Evolutionary conservation across 192 early-diverging fungal genomes (phyloP).

Genomic region (Powellomyces hirtus): DNA sequence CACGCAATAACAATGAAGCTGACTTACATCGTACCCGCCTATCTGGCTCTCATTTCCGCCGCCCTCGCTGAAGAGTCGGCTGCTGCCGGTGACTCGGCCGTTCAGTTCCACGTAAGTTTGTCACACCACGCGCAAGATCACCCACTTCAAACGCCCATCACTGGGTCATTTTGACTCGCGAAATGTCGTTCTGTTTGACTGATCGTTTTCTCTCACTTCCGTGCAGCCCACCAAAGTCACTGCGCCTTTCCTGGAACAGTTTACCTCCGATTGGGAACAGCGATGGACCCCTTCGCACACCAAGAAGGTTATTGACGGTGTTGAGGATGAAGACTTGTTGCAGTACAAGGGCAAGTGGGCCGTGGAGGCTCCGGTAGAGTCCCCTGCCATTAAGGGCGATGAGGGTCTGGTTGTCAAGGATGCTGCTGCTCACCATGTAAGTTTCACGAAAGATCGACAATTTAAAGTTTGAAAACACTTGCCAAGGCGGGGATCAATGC

Average conservation of each 20-base stretch:
- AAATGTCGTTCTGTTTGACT: neutral
- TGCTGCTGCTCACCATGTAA: slow-evolving; percentile 77
- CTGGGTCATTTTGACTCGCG: neutral
- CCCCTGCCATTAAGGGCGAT: slow-evolving; percentile 61
- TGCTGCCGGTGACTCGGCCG: neutral
- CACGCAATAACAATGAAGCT: slow-evolving; percentile 17
- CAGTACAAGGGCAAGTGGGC: slow-evolving; percentile 74
- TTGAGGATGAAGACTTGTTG: slow-evolving; percentile 68
- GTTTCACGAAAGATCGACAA: no score
- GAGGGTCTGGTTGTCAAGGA: slow-evolving; percentile 76
- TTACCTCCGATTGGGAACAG: slow-evolving; percentile 51
- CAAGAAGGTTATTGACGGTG: slow-evolving; percentile 68
- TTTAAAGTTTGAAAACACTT: no score
- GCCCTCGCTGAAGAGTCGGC: slow-evolving; percentile 1
- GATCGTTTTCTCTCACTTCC: neutral
- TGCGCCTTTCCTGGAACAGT: slow-evolving; percentile 75
- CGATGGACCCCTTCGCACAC: slow-evolving; percentile 70
- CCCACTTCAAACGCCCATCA: no score
- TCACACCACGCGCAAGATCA: no score
- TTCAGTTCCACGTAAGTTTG: neutral
- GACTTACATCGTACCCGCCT: slow-evolving; percentile 19
- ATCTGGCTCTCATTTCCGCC: slow-evolving; percentile 16
- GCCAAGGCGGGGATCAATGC: no score
- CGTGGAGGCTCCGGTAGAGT: slow-evolving; percentile 66
- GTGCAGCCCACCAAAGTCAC: slow-evolving; percentile 59